Evolutionary conservation across 2,329 filamentous ascomycete genomes (phyloP).

Genomic region (Keithomyces neogunnii): DNA sequence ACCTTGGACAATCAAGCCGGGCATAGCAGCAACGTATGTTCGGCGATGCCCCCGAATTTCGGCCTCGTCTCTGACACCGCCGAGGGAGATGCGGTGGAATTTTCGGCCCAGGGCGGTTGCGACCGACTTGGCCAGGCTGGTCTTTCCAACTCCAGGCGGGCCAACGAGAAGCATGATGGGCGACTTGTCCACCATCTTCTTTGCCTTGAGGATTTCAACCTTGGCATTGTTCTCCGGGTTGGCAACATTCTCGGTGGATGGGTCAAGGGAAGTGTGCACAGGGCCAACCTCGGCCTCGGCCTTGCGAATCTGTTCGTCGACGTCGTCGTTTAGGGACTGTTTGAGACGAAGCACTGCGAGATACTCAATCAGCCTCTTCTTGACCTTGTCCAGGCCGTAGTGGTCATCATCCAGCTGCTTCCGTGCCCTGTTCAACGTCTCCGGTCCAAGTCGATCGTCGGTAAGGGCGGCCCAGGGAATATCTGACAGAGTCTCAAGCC

Average conservation of each 20-base stretch:
- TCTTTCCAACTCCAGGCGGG: slow-evolving; percentile 92
- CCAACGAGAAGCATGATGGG: slow-evolving; percentile 90
- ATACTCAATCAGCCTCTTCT: slow-evolving; percentile 92
- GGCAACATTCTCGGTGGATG: background rate
- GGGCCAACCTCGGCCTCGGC: slow-evolving; percentile 56
- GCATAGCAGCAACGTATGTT: slow-evolving; percentile 99
- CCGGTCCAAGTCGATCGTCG: slow-evolving; percentile 74
- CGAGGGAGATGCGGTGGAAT: slow-evolving; percentile 94
- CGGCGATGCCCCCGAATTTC: slow-evolving; percentile 92
- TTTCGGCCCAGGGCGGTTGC: slow-evolving; percentile 87
- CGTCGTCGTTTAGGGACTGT: slow-evolving; percentile 76
- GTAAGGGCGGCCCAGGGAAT: slow-evolving; percentile 86
- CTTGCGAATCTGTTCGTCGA: slow-evolving; percentile 69
- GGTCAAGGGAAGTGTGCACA: slow-evolving; percentile 27
- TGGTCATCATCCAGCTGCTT: slow-evolving; percentile 94
- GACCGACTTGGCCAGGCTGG: slow-evolving; percentile 85
- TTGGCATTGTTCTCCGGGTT: slow-evolving; percentile 44
- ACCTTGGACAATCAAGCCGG: slow-evolving; percentile 86
- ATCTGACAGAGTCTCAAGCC: slow-evolving; percentile 86
- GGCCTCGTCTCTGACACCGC: slow-evolving; percentile 90
- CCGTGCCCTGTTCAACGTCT: slow-evolving; percentile 69
- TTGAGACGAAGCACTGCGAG: slow-evolving; percentile 93
- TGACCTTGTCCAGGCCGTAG: slow-evolving; percentile 93
- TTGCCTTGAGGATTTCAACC: slow-evolving; percentile 67
- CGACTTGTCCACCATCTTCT: slow-evolving; percentile 87